Evolutionary conservation across 768 basidiomycete species (phyloP).

Genomic region (Hericium alpestre): DNA sequence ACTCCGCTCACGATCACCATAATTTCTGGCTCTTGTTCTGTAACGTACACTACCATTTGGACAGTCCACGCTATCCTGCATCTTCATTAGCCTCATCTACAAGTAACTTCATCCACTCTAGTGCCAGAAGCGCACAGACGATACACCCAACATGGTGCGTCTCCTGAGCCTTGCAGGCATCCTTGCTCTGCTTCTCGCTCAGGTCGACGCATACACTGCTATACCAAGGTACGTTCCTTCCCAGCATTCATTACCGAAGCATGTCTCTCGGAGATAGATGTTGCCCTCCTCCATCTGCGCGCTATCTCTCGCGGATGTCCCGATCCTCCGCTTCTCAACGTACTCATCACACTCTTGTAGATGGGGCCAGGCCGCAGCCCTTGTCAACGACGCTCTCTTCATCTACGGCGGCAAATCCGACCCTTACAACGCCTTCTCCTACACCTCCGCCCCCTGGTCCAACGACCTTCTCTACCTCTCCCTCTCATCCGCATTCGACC

Average conservation of each 20-base stretch:
- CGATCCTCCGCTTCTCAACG: not conserved
- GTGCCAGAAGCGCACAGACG: no score
- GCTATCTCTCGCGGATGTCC: no score
- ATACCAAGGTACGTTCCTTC: not conserved
- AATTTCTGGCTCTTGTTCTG: no score
- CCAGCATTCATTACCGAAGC: not conserved
- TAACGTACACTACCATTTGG: no score
- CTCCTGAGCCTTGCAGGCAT: not conserved
- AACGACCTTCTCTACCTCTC: constrained; percentile 65
- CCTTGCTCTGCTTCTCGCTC: not conserved
- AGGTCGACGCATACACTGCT: not conserved
- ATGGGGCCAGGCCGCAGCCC: constrained; percentile 72
- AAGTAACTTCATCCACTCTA: no score
- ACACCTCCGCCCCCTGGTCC: constrained; percentile 62
- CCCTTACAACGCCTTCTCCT: constrained; percentile 54
- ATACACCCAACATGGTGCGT: not conserved
- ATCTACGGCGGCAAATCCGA: constrained; percentile 80
- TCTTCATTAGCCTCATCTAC: no score
- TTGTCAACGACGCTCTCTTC: constrained; percentile 50
- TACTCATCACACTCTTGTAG: constrained; percentile 26
- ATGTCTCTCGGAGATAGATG: no score
- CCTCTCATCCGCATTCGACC: constrained; percentile 46
- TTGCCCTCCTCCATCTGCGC: no score
- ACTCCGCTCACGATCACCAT: no score
- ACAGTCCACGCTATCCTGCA: no score